These are phyloP conservation scores for Juglanconis oblonga DNA, from an alignment of 2,329 filamentous ascomycete genomes.

Conservation along the genomic window DNA sequence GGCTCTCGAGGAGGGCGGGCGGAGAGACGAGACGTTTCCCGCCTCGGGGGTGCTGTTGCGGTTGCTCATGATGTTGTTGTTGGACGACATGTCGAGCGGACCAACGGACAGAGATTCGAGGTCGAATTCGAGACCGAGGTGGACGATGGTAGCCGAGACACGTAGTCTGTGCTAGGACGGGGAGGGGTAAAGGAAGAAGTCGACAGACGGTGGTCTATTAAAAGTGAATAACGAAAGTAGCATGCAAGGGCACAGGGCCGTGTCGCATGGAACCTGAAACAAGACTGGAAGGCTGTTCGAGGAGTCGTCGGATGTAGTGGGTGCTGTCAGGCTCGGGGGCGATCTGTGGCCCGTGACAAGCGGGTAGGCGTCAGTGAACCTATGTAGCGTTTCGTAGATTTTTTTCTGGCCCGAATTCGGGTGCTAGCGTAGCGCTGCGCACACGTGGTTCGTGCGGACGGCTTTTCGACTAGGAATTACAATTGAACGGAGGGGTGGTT, in stretches of 20 bases:
- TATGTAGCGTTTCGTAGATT: constrained; percentile 29
- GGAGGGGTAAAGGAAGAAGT: constrained; percentile 14
- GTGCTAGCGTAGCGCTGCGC: constrained; percentile 1
- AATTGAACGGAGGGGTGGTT: constrained; percentile 7
- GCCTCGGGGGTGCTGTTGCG: constrained; percentile 97
- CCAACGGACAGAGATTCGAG: constrained; percentile 2
- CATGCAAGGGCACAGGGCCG: constrained; percentile 19
- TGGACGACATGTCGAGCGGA: constrained; percentile 50
- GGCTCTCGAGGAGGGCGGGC: constrained; percentile 75
- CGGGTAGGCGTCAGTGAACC: constrained; percentile 9
- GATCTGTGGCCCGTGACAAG: constrained; percentile 33
- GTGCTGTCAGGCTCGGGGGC: constrained; percentile 23
- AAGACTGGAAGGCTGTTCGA: constrained; percentile 29
- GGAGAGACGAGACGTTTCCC: constrained; percentile 74
- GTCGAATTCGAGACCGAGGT: constrained; percentile 13
- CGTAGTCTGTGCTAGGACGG: constrained; percentile 12
- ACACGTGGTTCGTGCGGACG: constrained; percentile 15
- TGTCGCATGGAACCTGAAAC: constrained; percentile 35
- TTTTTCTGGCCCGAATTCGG: constrained; percentile 15
- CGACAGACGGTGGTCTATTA: constrained; percentile 21
- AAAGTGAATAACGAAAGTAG: constrained; percentile 20
- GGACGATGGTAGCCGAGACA: constrained; percentile 16
- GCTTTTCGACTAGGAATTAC: constrained; percentile 18
- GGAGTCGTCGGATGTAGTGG: constrained; percentile 21
- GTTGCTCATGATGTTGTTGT: constrained; percentile 71